Conservation (phyloP, 805 yeast genomes). For the Starmerella cellae region DNA sequence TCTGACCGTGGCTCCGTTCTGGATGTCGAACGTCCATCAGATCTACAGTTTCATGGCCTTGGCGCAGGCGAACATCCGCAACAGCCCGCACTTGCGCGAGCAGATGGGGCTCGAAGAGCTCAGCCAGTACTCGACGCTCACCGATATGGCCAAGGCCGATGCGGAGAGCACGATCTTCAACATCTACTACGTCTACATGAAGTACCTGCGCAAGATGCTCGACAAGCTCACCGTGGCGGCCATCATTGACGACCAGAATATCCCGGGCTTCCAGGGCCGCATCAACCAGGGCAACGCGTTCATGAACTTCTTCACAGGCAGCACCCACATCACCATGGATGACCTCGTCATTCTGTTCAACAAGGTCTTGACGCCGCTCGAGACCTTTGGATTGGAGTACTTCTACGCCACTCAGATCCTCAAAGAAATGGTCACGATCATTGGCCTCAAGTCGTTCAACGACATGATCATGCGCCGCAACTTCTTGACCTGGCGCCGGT, state of each 20-base stretch:
- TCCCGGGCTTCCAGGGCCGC: constrained; percentile 90
- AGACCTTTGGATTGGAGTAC: constrained; percentile 72
- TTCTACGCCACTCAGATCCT: constrained; percentile 76
- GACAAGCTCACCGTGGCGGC: constrained; percentile 92
- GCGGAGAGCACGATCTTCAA: constrained; percentile 85
- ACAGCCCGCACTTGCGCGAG: constrained; percentile 61
- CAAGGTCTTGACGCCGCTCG: constrained; percentile 85
- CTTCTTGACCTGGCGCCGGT: constrained; percentile 95
- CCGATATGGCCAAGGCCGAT: constrained; percentile 85
- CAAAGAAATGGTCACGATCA: constrained; percentile 66
- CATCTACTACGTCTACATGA: constrained; percentile 94
- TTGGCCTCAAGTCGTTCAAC: constrained; percentile 88
- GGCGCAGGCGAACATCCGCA: constrained; percentile 83
- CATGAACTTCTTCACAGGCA: constrained; percentile 36
- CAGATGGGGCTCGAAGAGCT: constrained; percentile 86
- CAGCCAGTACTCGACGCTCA: constrained; percentile 75
- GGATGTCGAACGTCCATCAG: constrained; percentile 95
- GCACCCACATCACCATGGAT: constrained; percentile 76
- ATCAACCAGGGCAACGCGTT: constrained; percentile 68
- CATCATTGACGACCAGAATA: constrained; percentile 81
- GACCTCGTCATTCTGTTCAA: constrained; percentile 82
- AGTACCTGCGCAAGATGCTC: constrained; percentile 77
- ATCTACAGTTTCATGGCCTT: constrained; percentile 85
- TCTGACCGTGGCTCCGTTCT: constrained; percentile 86
- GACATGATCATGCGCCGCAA: constrained; percentile 89